phyloP scores from a whole-genome alignment of 768 basidiomycete species.

The Leccinum imitatum region DNA sequence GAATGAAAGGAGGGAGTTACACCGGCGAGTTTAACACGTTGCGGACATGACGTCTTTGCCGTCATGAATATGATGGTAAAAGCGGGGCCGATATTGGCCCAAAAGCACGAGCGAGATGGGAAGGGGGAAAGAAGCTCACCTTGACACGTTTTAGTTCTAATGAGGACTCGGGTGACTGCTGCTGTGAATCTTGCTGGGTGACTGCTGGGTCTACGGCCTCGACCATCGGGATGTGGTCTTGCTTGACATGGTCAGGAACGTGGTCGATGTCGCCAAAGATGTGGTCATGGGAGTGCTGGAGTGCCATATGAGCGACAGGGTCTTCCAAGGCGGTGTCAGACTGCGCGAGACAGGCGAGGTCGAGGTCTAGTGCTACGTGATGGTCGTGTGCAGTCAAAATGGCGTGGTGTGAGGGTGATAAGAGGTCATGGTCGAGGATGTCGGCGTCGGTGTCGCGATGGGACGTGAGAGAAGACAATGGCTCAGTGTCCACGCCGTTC shows the following conservation, averaged over 20 bases:
- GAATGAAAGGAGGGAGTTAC: slow-evolving; percentile 17
- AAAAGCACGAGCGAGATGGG: slow-evolving; percentile 16
- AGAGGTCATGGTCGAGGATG: slow-evolving; percentile 34
- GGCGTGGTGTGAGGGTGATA: slow-evolving; percentile 33
- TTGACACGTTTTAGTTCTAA: slow-evolving; percentile 86
- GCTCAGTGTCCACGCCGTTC: slow-evolving; percentile 43
- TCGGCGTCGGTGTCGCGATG: slow-evolving; percentile 30
- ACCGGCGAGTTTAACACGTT: slow-evolving; percentile 23
- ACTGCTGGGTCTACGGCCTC: slow-evolving; percentile 39
- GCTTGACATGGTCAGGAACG: slow-evolving; percentile 34
- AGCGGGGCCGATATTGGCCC: slow-evolving; percentile 16
- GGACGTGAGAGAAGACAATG: slow-evolving; percentile 30
- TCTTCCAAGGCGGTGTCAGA: slow-evolving; percentile 29
- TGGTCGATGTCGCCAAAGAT: slow-evolving; percentile 35
- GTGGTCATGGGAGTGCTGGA: slow-evolving; percentile 33
- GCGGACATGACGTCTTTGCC: slow-evolving; percentile 22
- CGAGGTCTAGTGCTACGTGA: slow-evolving; percentile 31
- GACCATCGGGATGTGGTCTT: slow-evolving; percentile 34
- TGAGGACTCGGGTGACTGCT: slow-evolving; percentile 62
- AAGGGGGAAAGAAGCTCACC: slow-evolving; percentile 43
- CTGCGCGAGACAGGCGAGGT: slow-evolving; percentile 28
- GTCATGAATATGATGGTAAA: slow-evolving; percentile 23
- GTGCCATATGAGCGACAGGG: slow-evolving; percentile 26
- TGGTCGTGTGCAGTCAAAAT: slow-evolving; percentile 31
- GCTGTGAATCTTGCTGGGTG: slow-evolving; percentile 54